Evolutionary conservation across 352 stramenopile genomes (phyloP).

Genomic region (Elongisporangium undulatum): DNA sequence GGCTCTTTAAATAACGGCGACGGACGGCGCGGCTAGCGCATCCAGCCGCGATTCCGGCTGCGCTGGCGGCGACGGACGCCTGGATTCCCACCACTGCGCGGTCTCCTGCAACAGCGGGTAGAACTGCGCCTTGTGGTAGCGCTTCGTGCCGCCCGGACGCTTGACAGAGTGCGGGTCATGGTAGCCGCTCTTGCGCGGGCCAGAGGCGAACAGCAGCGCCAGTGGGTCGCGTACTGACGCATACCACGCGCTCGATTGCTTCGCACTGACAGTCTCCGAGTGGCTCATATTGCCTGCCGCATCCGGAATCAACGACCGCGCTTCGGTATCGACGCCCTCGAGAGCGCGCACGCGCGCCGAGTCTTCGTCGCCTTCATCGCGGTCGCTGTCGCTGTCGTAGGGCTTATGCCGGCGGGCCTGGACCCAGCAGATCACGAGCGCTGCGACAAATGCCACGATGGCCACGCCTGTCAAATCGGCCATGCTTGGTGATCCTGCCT

Average conservation of each 20-base stretch:
- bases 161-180: constrained; percentile 5
- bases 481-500: background rate
- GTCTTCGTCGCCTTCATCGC: constrained; percentile 13
- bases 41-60: constrained; percentile 5
- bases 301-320: background rate
- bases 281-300: background rate
- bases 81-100: constrained; percentile 41
- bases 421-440: constrained; percentile 10
- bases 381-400: constrained; percentile 14
- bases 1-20: background rate
- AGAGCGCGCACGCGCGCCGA: background rate
- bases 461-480: constrained; percentile 1
- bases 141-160: constrained; percentile 11
- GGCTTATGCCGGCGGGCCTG: constrained; percentile 2
- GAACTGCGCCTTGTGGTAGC: constrained; percentile 45
- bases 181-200: background rate
- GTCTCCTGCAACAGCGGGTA: constrained; percentile 61
- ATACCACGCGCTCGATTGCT: background rate
- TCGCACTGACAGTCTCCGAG: background rate
- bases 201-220: background rate
- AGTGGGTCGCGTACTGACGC: background rate
- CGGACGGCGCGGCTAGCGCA: background rate
- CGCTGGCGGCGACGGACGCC: constrained; percentile 13
- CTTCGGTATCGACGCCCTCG: background rate
- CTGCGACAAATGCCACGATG: constrained; percentile 1